These are phyloP conservation scores for Salicornia ramosissima DNA, from an alignment of 148 eudicot genomes.

Conservation along the genomic window DNA sequence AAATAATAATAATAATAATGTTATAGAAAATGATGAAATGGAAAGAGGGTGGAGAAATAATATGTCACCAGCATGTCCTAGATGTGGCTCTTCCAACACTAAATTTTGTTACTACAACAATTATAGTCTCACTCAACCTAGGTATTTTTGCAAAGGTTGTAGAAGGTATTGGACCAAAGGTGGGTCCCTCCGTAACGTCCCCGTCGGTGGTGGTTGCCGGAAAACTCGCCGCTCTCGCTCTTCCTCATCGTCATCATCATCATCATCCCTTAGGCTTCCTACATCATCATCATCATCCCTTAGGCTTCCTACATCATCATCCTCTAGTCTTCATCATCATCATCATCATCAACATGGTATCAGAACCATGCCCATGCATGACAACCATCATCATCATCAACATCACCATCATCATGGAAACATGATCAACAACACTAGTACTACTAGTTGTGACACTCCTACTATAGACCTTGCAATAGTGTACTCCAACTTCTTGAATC, in stretches of 20 bases:
- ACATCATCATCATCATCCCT: constrained; percentile 10
- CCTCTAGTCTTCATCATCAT: constrained; percentile 14
- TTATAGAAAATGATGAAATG: constrained; percentile 22
- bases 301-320: constrained; percentile 2
- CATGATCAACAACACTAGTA: constrained; percentile 12
- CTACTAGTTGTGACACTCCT: constrained; percentile 14
- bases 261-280: constrained; percentile 13
- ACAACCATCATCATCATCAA: not conserved
- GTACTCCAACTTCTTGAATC: constrained; percentile 30
- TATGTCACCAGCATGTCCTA: constrained; percentile 30
- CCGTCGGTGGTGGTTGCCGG: constrained; percentile 30
- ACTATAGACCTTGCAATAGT: constrained; percentile 24
- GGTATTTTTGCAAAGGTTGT: constrained; percentile 33
- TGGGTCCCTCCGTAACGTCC: constrained; percentile 28
- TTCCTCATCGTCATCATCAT: too few species aligned
- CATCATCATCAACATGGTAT: constrained; percentile 5
- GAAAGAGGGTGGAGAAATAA: constrained; percentile 35
- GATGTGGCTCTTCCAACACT: constrained; percentile 32
- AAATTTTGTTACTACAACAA: constrained; percentile 35
- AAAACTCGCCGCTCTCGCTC: constrained; percentile 26
- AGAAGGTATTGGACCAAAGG: constrained; percentile 35
- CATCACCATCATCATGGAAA: constrained; percentile 8
- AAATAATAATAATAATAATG: too few species aligned
- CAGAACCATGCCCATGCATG: constrained; percentile 12
- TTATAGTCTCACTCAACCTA: constrained; percentile 33